Evolutionary conservation across 306 rosid genomes (phyloP).

Genomic region (Astragalus glycyphyllos): DNA sequence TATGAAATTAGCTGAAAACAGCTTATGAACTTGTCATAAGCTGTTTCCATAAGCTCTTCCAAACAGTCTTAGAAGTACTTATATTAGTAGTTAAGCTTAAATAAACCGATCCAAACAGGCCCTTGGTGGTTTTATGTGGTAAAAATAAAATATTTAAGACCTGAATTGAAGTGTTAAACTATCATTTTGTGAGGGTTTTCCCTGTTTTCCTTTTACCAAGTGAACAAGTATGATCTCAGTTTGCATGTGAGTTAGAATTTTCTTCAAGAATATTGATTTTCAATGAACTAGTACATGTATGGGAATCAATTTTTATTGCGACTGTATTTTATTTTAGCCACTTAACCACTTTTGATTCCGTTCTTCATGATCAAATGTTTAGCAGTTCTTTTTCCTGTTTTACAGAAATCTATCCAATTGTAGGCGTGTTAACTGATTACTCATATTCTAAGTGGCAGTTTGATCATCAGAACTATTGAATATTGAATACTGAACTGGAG

Average conservation of each 20-base stretch:
- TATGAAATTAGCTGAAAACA: too few relatives aligned
- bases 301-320: neutral
- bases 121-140: too few relatives aligned
- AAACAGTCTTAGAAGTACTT: neutral
- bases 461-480: constrained; percentile 24
- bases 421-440: constrained; percentile 4
- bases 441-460: neutral
- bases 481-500: constrained; percentile 5
- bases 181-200: neutral
- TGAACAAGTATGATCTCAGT: neutral
- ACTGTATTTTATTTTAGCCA: neutral
- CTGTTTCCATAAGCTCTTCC: too few relatives aligned
- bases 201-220: neutral
- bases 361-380: constrained; percentile 7
- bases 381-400: neutral
- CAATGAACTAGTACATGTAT: constrained; percentile 4
- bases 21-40: too few relatives aligned
- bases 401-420: neutral
- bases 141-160: too few relatives aligned
- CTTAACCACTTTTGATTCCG: constrained; percentile 12
- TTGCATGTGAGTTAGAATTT: constrained; percentile 10
- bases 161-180: too few relatives aligned
- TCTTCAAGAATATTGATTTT: constrained; percentile 3
- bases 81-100: neutral
- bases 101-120: too few relatives aligned